Conservation (phyloP, 1,284 basidiomycete genomes). For the Psilocybe mexicana region DNA sequence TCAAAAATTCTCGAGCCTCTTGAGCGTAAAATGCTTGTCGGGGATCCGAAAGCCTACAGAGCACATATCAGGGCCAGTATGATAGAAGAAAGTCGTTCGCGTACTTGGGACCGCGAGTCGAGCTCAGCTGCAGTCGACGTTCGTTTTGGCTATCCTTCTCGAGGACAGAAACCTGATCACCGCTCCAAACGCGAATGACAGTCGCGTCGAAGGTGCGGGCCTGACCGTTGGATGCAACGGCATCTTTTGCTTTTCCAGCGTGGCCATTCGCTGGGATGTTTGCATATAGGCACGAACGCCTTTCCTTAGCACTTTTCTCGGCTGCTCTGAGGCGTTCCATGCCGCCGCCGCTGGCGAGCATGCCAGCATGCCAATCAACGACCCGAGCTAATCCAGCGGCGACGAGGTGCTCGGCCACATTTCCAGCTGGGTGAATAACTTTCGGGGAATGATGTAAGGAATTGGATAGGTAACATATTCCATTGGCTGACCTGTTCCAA, state of each 20-base stretch:
- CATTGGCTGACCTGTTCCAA: conserved; percentile 72
- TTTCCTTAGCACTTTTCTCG: conserved; percentile 86
- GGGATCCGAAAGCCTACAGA: conserved; percentile 73
- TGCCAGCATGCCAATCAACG: conserved; percentile 97
- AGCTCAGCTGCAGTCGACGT: conserved; percentile 85
- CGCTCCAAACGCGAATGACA: conserved; percentile 89
- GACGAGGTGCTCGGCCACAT: conserved; percentile 90
- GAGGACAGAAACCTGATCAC: conserved; percentile 85
- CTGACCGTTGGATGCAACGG: conserved; percentile 44
- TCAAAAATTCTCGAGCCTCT: conserved; percentile 90
- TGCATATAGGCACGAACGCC: conserved; percentile 79
- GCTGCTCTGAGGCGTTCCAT: conserved; percentile 88
- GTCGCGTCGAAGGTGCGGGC: conserved; percentile 75
- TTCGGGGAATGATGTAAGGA: not conserved
- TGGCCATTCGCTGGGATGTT: conserved; percentile 40
- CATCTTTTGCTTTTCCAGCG: conserved; percentile 47
- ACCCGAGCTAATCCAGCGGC: conserved; percentile 86
- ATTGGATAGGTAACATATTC: conserved; percentile 7
- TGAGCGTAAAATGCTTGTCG: conserved; percentile 88
- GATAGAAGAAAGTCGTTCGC: conserved; percentile 19
- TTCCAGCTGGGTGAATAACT: conserved; percentile 89
- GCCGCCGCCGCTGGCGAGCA: conserved; percentile 78
- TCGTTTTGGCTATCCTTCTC: conserved; percentile 78
- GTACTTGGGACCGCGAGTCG: conserved; percentile 84
- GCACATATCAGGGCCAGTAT: not conserved